A percentile compares a stretch with the other conserved stretches of the same genome.
These are phyloP conservation scores for Eudorina sp. DNA, from an alignment of 139 green algal species.

Conservation along the genomic window DNA sequence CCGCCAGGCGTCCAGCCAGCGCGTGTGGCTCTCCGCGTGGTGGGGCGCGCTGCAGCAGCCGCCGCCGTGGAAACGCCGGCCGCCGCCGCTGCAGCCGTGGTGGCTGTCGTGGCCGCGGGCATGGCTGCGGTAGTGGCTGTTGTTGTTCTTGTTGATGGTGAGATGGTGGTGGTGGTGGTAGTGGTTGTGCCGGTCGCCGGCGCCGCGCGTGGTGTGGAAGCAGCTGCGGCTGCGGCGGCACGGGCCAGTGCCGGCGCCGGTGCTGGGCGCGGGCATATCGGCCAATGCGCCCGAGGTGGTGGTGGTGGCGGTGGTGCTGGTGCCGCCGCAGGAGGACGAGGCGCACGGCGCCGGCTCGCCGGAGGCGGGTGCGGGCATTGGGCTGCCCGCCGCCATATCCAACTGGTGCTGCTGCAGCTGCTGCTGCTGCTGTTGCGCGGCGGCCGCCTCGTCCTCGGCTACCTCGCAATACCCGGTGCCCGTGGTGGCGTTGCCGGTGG, in stretches of 20 bases:
- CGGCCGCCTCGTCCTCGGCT: slow-evolving; percentile 1
- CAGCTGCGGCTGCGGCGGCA: not conserved
- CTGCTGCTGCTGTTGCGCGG: not conserved
- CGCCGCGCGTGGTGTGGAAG: not conserved
- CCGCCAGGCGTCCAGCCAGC: not conserved
- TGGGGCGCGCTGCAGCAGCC: not conserved
- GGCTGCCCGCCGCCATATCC: not conserved
- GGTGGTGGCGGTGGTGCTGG: not conserved
- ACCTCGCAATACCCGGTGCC: not conserved
- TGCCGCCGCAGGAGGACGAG: not conserved
- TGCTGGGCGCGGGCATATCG: too few relatives aligned
- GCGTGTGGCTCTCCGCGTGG: not conserved
- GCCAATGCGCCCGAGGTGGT: not conserved
- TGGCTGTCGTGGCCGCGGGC: not conserved
- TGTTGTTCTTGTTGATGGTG: not conserved
- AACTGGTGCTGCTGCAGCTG: too few relatives aligned
- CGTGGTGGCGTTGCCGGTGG: not conserved
- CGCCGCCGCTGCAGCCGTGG: not conserved
- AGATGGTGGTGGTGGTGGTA: not conserved
- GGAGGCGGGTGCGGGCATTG: not conserved
- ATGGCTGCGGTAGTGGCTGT: not conserved
- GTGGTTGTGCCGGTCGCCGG: not conserved
- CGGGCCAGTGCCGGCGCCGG: too few relatives aligned
- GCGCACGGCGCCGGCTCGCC: not conserved
- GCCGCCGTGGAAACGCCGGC: not conserved